Evolutionary conservation across 805 yeast species (phyloP).

Genomic region (Candida piceae): DNA sequence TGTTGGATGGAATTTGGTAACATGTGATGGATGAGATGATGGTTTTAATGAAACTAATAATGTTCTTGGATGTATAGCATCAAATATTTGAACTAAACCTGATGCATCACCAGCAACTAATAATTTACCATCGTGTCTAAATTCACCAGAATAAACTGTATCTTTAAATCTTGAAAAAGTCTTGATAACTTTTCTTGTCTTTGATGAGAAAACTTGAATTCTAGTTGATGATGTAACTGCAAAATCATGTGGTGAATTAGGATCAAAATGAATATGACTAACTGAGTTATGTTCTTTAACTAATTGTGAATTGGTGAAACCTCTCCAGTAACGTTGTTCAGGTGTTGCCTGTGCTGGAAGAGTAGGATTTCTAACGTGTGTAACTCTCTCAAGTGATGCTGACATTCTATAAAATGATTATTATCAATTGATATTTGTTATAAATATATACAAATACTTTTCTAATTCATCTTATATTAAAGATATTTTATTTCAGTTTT

Average conservation of each 20-base stretch:
- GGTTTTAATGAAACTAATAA: slow-evolving; percentile 78
- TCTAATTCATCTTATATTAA: no score
- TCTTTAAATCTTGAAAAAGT: slow-evolving; percentile 87
- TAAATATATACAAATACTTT: no score
- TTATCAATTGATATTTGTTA: no score
- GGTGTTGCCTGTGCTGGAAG: slow-evolving; percentile 84
- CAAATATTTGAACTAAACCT: slow-evolving; percentile 88
- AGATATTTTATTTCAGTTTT: no score
- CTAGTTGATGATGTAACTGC: slow-evolving; percentile 91
- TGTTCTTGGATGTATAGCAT: slow-evolving; percentile 68
- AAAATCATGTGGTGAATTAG: slow-evolving; percentile 80
- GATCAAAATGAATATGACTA: slow-evolving; percentile 82
- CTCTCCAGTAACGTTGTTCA: slow-evolving; percentile 92
- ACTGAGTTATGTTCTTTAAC: slow-evolving; percentile 93
- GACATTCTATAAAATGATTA: no score
- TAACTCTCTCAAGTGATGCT: slow-evolving; percentile 58
- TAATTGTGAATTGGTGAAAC: slow-evolving; percentile 75
- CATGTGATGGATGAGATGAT: slow-evolving; percentile 84
- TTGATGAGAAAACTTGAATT: slow-evolving; percentile 89
- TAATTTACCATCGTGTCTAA: slow-evolving; percentile 84
- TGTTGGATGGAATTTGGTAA: slow-evolving; percentile 84
- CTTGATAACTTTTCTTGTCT: slow-evolving; percentile 84
- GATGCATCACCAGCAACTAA: slow-evolving; percentile 94
- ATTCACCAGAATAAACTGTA: slow-evolving; percentile 87
- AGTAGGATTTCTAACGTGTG: slow-evolving; percentile 64